These are phyloP conservation scores for Beauveria rudraprayagi DNA, from an alignment of 2,329 filamentous ascomycete species.

Conservation along the genomic window DNA sequence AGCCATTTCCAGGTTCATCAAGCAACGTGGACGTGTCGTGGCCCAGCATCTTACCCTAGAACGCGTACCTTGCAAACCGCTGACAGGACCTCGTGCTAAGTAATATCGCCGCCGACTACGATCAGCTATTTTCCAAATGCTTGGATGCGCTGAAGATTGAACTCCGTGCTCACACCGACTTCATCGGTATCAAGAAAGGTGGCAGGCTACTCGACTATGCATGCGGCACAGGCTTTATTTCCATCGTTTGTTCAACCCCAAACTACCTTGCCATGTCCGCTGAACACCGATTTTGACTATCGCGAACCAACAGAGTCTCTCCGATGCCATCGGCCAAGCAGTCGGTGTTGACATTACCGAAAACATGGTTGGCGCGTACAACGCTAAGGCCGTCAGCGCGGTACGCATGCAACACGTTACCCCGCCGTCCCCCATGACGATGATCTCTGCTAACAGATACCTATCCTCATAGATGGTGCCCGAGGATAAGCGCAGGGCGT, in stretches of 20 bases:
- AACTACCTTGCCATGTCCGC: too few species aligned
- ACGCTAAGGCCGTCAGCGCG: constrained; percentile 48
- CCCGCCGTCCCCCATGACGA: too few species aligned
- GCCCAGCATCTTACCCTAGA: not conserved
- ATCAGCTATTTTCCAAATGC: constrained; percentile 46
- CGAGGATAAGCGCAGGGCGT: constrained; percentile 45
- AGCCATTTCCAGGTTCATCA: too few species aligned
- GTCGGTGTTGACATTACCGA: constrained; percentile 64
- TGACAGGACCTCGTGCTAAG: constrained; percentile 13
- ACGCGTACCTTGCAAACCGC: not conserved
- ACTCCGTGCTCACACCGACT: constrained; percentile 45
- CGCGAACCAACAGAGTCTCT: constrained; percentile 15
- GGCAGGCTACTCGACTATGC: constrained; percentile 65
- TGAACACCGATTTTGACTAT: too few species aligned
- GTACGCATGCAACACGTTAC: constrained; percentile 21
- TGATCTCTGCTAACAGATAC: not conserved
- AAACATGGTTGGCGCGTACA: constrained; percentile 63
- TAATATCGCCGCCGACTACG: constrained; percentile 28
- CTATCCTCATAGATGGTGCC: constrained; percentile 36
- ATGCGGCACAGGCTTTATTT: constrained; percentile 62
- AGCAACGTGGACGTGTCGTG: too few species aligned
- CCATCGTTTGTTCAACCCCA: constrained; percentile 39
- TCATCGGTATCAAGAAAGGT: constrained; percentile 46
- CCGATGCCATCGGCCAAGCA: constrained; percentile 38
- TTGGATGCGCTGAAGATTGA: constrained; percentile 45